Evolutionary conservation across 176 grass and related monocot genomes (phyloP).

Genomic region (Tuctoria greenei): DNA sequence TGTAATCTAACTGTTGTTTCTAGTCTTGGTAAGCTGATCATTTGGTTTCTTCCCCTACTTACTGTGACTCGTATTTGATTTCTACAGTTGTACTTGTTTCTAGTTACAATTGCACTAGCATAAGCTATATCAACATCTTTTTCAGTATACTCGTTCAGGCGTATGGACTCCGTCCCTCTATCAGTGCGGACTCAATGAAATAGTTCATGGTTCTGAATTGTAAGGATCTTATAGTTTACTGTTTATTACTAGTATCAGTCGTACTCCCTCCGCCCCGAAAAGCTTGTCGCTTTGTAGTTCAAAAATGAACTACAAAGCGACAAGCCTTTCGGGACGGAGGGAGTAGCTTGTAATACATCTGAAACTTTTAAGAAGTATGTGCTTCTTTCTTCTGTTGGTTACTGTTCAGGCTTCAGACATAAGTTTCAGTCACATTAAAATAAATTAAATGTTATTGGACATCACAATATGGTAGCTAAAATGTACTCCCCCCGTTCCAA

Average conservation of each 20-base stretch:
- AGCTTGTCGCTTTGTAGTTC: too few species aligned
- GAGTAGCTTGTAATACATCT: not conserved
- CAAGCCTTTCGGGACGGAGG: too few species aligned
- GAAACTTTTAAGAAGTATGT: not conserved
- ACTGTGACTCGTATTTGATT: not conserved
- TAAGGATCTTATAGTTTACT: not conserved
- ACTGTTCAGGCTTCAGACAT: conserved; percentile 17
- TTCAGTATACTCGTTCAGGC: not conserved
- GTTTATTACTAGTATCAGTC: not conserved
- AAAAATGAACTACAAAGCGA: too few species aligned
- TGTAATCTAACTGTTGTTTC: not conserved
- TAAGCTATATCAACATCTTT: not conserved
- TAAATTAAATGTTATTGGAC: conserved; percentile 22
- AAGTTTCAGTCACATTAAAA: conserved; percentile 13
- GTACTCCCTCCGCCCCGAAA: too few species aligned
- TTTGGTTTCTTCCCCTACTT: not conserved
- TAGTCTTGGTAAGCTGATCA: not conserved
- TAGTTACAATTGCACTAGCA: not conserved
- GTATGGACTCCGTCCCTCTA: not conserved
- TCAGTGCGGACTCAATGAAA: not conserved
- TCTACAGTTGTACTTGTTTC: not conserved
- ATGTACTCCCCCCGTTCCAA: too few species aligned
- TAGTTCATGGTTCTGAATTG: not conserved
- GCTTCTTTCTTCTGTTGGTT: not conserved
- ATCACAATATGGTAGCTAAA: not conserved